Base-by-base conservation (phyloP, 2,329 filamentous ascomycete genomes). In the Ophiostoma himal-ulmi region DNA sequence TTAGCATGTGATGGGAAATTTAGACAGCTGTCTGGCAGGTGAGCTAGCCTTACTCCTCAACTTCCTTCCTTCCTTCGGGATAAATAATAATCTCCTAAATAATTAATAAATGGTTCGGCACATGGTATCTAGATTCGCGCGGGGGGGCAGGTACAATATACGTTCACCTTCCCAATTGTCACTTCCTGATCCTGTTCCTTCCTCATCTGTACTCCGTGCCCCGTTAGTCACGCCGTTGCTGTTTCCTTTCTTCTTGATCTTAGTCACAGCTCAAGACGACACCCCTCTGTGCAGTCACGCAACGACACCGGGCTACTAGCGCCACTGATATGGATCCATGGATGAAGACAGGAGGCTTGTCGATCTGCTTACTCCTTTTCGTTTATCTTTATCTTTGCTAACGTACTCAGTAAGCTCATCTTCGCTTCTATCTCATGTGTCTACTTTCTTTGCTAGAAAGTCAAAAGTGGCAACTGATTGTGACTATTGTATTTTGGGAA, bases 151-250 rank as follows among this genome's bases (percentile, higher is more conserved):
- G 52, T 13, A 26, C 52, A 22, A 13, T 26, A 10, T 8, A 26
- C n/a, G n/a, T 13, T 22, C 52, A 22, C n/a, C 52, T 57, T 57
- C 6, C 13, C 48, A 54, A 10, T 14, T 36, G 54, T 26, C 57
- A 62, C 26, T 62, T 34, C 57, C 26, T 22, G n/a, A 57, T 26
- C 52, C 11, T 2, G 22, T 57, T 57, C 52, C 52, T 57, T 57
- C 52, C 52, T 26, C 22, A 57, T 57, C 52, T 22, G 52, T 13
- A 26, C 30, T 30, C 30, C 30, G 30, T 17, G 13, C 52, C 52
- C 52, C 52, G 52, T 57, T 57, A 57, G 52, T 22, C 22, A 57
- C 52, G 52, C 52, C 52, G 52, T 57, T 57, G 22, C n/a, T 57
- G n/a, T 26, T 22, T 57, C n/a, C 44, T 48, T 48, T 48, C 17